A percentile compares a stretch with the other conserved stretches of the same genome.
phyloP scores from a whole-genome alignment of 768 basidiomycete species.

The Mycena polygramma region DNA sequence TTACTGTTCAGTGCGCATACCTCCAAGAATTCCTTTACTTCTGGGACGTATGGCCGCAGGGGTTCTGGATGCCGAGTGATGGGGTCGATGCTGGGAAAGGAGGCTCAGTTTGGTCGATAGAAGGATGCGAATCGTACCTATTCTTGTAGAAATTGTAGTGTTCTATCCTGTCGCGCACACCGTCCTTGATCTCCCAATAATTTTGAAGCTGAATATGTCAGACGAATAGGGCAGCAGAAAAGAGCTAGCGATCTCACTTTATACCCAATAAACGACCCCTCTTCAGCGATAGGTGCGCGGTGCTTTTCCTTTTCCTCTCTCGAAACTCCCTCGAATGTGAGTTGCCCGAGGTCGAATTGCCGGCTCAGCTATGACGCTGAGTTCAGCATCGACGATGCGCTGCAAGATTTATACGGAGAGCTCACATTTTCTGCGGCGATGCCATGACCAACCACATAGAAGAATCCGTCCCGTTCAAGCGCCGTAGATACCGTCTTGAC shows the following conservation, averaged over 20 bases:
- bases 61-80: conserved; percentile 45
- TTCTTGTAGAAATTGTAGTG: conserved; percentile 51
- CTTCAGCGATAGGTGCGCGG: conserved; percentile 48
- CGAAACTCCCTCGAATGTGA: conserved; percentile 48
- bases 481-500: conserved; percentile 47
- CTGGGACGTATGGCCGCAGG: conserved; percentile 46
- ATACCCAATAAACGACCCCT: conserved; percentile 52
- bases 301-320: conserved; percentile 49
- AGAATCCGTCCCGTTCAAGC: conserved; percentile 50
- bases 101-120: neutral
- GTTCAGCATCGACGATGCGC: neutral
- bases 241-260: conserved; percentile 39
- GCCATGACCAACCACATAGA: conserved; percentile 52
- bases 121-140: conserved; percentile 32
- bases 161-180: conserved; percentile 50
- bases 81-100: conserved; percentile 45
- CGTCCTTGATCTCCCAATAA: conserved; percentile 53
- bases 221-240: neutral
- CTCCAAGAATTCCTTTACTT: conserved; percentile 47
- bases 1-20: too few relatives aligned
- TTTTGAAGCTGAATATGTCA: conserved; percentile 45
- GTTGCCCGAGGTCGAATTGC: conserved; percentile 48
- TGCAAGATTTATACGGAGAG: too few relatives aligned
- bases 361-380: conserved; percentile 41
- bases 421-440: conserved; percentile 43